Percentiles rank a stretch among this genome's conserved stretches.
These are phyloP conservation scores for Ulota crispa DNA, from an alignment of 225 moss, liverwort and hornwort genomes.

Conservation along the genomic window DNA sequence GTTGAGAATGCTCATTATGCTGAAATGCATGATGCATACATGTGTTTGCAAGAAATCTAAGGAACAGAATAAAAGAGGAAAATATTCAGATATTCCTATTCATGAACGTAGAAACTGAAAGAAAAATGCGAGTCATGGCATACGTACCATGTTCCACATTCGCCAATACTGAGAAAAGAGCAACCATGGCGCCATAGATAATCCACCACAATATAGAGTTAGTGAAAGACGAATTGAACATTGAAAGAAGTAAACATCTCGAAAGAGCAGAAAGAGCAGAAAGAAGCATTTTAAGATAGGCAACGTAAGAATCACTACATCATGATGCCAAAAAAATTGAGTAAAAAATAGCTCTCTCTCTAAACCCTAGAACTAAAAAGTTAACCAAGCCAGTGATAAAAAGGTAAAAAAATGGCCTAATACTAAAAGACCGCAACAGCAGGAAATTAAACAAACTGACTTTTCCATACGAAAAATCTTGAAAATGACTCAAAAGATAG, in stretches of 20 bases:
- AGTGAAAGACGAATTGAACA: conserved; percentile 19
- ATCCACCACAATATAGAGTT: conserved; percentile 27
- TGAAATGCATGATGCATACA: neutral
- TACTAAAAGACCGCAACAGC: neutral
- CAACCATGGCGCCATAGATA: neutral
- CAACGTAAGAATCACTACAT: neutral
- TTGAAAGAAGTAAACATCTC: conserved; percentile 1
- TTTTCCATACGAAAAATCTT: neutral
- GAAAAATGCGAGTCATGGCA: neutral
- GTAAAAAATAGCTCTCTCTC: neutral
- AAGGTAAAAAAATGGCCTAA: neutral
- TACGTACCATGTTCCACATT: conserved; percentile 94
- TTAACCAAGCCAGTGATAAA: neutral
- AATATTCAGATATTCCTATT: neutral
- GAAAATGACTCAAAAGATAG: neutral
- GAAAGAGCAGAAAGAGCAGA: conserved; percentile 3
- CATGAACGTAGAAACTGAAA: neutral
- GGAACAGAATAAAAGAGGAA: neutral
- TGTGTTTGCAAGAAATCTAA: neutral
- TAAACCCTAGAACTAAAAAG: neutral
- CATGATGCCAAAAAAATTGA: neutral
- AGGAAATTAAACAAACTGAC: neutral
- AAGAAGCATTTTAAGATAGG: neutral
- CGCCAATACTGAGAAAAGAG: conserved; percentile 76
- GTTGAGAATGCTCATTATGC: neutral